Evolutionary conservation across 257 asterid species (phyloP).

Genomic region (Vinca minor): DNA sequence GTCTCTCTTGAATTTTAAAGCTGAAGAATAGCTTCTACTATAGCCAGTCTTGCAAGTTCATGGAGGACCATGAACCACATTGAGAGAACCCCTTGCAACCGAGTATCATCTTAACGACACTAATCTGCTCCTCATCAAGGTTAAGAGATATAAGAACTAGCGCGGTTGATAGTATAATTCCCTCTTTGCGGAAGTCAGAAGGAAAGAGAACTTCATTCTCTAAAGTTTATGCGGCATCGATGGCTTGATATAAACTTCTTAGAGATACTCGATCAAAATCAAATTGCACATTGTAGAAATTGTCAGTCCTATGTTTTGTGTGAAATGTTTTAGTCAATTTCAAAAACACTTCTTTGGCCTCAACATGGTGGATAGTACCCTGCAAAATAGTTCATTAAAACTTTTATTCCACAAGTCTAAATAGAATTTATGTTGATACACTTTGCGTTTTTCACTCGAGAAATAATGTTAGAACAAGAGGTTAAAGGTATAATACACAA

Average conservation of each 20-base stretch:
- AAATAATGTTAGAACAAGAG: background rate
- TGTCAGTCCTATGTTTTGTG: conserved; percentile 31
- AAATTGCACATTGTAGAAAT: conserved; percentile 66
- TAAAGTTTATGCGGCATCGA: conserved; percentile 59
- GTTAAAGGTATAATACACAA: background rate
- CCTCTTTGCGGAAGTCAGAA: conserved; percentile 18
- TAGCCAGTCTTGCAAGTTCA: conserved; percentile 93
- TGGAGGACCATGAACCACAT: conserved; percentile 89
- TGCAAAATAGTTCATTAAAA: conserved; percentile 25
- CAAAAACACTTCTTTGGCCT: conserved; percentile 69
- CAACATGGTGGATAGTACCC: conserved; percentile 77
- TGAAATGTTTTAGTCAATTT: conserved; percentile 56
- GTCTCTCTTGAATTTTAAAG: conserved; percentile 25
- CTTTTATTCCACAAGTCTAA: background rate
- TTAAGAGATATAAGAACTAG: conserved; percentile 44
- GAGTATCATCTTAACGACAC: conserved; percentile 60
- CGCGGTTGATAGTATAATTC: conserved; percentile 22
- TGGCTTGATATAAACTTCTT: conserved; percentile 74
- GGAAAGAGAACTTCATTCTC: conserved; percentile 60
- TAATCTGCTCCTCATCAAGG: conserved; percentile 62
- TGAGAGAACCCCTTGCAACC: conserved; percentile 72
- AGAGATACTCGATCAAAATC: conserved; percentile 42
- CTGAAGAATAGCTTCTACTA: conserved; percentile 80
- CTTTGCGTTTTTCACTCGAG: background rate
- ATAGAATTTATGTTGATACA: background rate